Conservation (phyloP, 202 grass and related monocot genomes). For the Schoenoplectus triqueter region DNA sequence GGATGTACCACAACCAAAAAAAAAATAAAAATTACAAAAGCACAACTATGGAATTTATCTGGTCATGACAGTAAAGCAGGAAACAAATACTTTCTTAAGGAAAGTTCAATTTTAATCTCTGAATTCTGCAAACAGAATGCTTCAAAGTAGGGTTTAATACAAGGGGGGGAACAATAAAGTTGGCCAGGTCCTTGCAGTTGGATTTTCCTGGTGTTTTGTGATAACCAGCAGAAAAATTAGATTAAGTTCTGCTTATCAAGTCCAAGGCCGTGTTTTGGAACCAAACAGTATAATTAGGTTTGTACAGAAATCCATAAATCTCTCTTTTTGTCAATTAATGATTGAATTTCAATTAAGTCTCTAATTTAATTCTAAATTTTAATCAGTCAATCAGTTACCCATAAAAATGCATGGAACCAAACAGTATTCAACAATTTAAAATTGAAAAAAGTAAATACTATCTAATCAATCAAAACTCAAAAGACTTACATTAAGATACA, state of each 20-base stretch:
- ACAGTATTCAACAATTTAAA: conserved; percentile 25
- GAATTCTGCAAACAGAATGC: background rate
- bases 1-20: conserved; percentile 36
- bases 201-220: background rate
- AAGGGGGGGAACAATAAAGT: background rate
- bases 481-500: conserved; percentile 88
- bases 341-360: background rate
- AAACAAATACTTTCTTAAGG: background rate
- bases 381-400: background rate
- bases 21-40: background rate
- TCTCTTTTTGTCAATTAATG: background rate
- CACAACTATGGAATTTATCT: background rate
- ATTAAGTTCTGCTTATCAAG: background rate
- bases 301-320: no score
- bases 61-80: background rate
- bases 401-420: conserved; percentile 1
- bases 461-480: background rate
- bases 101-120: background rate
- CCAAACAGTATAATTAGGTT: background rate
- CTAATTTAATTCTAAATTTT: conserved; percentile 2
- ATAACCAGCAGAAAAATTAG: background rate
- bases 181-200: background rate
- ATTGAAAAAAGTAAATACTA: background rate
- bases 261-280: background rate
- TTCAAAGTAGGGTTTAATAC: background rate